Evolutionary conservation across 78 protist species (phyloP).

Genomic region (Dictyostelium purpureum): DNA sequence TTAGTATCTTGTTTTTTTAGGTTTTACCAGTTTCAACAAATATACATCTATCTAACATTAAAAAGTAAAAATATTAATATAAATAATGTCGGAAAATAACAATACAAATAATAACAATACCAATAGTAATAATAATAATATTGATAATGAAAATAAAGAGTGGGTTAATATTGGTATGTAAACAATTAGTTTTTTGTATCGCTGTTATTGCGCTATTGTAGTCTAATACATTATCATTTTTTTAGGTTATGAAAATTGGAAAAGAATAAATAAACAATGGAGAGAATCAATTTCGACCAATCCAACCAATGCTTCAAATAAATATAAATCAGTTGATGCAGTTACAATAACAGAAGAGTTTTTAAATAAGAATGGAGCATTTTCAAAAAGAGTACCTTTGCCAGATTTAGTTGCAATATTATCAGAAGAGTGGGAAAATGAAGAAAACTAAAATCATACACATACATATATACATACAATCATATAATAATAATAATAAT

Average conservation of each 20-base stretch:
- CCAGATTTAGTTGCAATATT: constrained; percentile 54
- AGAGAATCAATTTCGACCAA: background rate
- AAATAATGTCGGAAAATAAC: background rate
- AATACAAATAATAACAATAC: background rate
- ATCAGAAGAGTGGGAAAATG: constrained; percentile 67
- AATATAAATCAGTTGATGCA: constrained; percentile 48
- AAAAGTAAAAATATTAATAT: background rate
- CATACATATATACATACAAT: too few relatives aligned
- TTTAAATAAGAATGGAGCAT: constrained; percentile 40
- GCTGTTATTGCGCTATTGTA: background rate
- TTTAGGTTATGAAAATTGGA: constrained; percentile 44
- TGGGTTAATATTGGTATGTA: background rate
- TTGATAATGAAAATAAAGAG: background rate
- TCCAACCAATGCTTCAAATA: background rate
- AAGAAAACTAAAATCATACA: constrained; percentile 58
- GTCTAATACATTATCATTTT: background rate
- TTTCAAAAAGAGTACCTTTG: constrained; percentile 68
- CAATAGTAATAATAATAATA: background rate
- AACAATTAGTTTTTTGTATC: background rate
- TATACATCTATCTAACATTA: too few relatives aligned
- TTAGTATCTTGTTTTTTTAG: too few relatives aligned
- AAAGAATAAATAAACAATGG: constrained; percentile 37
- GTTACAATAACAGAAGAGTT: constrained; percentile 36
- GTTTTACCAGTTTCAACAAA: too few relatives aligned
- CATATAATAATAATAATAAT: too few relatives aligned